Base-by-base conservation (phyloP, 768 basidiomycete species). In the Lactifluus volemus region DNA sequence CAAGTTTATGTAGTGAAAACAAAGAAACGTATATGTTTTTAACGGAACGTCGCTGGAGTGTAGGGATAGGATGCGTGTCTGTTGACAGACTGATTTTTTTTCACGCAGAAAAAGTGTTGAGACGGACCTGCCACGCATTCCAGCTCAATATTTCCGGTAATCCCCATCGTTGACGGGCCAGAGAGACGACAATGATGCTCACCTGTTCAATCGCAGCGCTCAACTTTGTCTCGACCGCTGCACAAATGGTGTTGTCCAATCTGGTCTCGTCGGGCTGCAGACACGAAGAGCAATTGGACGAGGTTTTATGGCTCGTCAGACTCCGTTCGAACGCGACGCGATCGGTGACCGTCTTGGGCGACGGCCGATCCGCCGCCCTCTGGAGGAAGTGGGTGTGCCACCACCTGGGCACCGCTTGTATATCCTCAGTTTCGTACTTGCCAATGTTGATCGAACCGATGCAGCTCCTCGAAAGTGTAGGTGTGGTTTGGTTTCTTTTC, bases 351-450 rank as follows among this genome's bases (percentile, higher is more conserved):
- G 5, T 42, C 47, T 38, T 52, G n/a, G 60, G 55, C 15, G 60
- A 55, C 10, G 55, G 55, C 29, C 5, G 48, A 11, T 44, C 21
- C 7, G 14, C 36, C 11, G 21, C 39, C 19, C 60, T 56, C 5
- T 14, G n/a, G 15, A 38, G 55, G 45, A 56, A 61, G 17, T 61
- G 36, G 12, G 32, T 21, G 19, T 56, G 44, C 55, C 60, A 61
- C 55, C 60, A 61, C 19, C 50, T 50, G 19, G 60, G 53, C 30
- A 29, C 49, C 10, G 44, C n/a, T 14, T 56, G 55, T 25, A 56
- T 36, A 17, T 25, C 49, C 8, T 51, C 25, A 2, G 19, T 32
- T 41, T 50, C 39, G 54, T 38, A 38, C 41, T 38, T 49, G 53
- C 48, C 47, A 25, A 49, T 14, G 12, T 6, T 12, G 29, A 29